Base-by-base conservation (phyloP, 1,284 basidiomycete species). In the Gomphus sp. region DNA sequence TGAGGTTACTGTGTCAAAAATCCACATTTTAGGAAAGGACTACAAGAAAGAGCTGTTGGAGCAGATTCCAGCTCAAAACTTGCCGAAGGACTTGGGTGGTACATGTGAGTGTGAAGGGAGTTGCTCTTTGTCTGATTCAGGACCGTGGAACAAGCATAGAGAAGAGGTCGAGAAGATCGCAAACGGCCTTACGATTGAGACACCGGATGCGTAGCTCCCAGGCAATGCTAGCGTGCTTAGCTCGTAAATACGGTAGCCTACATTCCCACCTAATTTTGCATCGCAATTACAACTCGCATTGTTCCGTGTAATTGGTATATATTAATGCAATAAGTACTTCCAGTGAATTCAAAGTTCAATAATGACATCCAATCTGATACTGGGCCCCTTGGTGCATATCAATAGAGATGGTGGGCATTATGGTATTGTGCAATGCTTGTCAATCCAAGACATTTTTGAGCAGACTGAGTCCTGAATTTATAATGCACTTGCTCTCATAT, bases 1-100 rank as follows among this genome's bases (percentile, higher is more conserved):
- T 75, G 87, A 89, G 66, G 95, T 95, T 41, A 98, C 95, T 25
- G 93, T 93, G 53, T 80, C 82, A 64, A 98, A 98, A 82, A 94
- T 97, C 70, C 81, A 86, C 66, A 93, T 98, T 68, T 71, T 95
- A 54, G 84, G 88, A 39, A 73, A 76, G 53, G 68, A 66, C 55
- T 75, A 73, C 66, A 89, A 91, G 70, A 79, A 80, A 73, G 81
- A 81, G 70, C 73, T 97, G 59, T 70, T 90, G 63, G 73, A 80
- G 63, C 91, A 96, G 77, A 94, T 98, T 69, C 83, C 88, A 4
- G 74, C 74, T 16, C 88, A 92, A 73, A 91, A 89, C 72, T 72
- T 99, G 60, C 96, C 96, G 7, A 78, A 76, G 64, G 86, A 90
- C 65, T 84, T 97, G 68, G 95, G 96, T 14, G 96, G 96, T 3